phyloP scores from a whole-genome alignment of 192 early-diverging fungal genomes.

The Dissophora globulifera region DNA sequence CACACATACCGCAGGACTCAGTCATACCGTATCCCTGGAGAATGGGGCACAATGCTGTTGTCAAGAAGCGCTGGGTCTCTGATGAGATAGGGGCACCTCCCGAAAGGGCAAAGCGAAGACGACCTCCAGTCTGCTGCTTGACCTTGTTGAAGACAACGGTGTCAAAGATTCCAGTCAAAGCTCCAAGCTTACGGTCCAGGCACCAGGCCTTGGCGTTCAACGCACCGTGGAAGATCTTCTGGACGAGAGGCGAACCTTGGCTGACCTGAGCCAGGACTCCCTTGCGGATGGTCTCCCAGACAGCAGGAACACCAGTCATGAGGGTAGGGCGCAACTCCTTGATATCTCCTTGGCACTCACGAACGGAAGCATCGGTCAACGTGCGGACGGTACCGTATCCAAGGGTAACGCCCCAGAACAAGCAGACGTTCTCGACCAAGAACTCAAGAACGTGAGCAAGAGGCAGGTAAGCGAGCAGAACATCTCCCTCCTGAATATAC shows the following conservation, averaged over 20 bases:
- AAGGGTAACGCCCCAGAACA: constrained; percentile 75
- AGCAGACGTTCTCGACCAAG: constrained; percentile 76
- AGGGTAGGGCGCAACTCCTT: constrained; percentile 77
- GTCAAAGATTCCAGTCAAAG: constrained; percentile 81
- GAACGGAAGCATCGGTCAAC: constrained; percentile 73
- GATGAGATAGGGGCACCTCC: constrained; percentile 91
- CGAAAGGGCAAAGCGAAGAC: constrained; percentile 80
- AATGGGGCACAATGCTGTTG: constrained; percentile 80
- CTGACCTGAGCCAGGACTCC: constrained; percentile 76
- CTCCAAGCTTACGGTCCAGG: constrained; percentile 60
- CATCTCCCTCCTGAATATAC: constrained; percentile 64
- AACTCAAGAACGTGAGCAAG: constrained; percentile 93
- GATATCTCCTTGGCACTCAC: constrained; percentile 78
- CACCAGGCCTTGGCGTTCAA: constrained; percentile 78
- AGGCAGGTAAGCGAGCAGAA: constrained; percentile 84
- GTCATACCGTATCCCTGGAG: constrained; percentile 91
- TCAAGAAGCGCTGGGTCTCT: constrained; percentile 88
- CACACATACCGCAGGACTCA: constrained; percentile 80
- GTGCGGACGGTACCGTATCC: constrained; percentile 78
- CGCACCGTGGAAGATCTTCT: constrained; percentile 80
- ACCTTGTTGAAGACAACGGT: constrained; percentile 84
- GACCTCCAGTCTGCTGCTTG: constrained; percentile 85
- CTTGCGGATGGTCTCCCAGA: constrained; percentile 91
- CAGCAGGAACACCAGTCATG: constrained; percentile 86
- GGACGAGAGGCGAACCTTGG: constrained; percentile 60